Base-by-base conservation (phyloP, 805 yeast species). In the Ogataea nitratoaversa region DNA sequence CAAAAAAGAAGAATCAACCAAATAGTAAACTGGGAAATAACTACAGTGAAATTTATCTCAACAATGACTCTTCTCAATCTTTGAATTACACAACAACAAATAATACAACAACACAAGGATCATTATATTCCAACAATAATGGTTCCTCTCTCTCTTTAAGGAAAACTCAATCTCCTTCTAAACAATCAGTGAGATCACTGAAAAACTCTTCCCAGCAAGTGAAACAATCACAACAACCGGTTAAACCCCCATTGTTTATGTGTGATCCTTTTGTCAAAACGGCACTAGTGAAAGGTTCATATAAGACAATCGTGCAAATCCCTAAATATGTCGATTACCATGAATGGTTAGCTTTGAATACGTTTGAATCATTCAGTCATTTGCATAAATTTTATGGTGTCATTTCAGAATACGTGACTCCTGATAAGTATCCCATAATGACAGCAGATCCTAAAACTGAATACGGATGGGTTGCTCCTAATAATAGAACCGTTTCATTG, bases 311-410 rank as follows among this genome's bases (percentile, higher is more conserved):
- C 49, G 97, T 93, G 1, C 95, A 87, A 57, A 69, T 88, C 18
- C 99, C 99, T 16, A 88, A 87, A 57, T 91, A 91, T 57, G 97
- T 95, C 11, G 98, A 93, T 56, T 73, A 78, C 44, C 86, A 89
- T 40, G 99, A 93, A 61, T 93, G 99, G 99, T 70, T 93, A 14
- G 96, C 98, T 1, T 74, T 93, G 41, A 93, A 89, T 60, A 79
- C 87, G 6, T 90, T 90, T 62, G 99, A 93, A 63, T 77, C 87
- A 50, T 88, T 82, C 66, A 84, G 84, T 36, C 88, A 87, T 55
- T 64, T 93, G 42, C 84, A 85, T 50, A 93, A 85, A 57, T 89
- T 91, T 54, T 89, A 87, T 59, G 95, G 93, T 1, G 84, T 89
- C n/a, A 76, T 93, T 32, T 76, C 89, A 2, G 98, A 91, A 52